phyloP scores from a whole-genome alignment of 768 basidiomycete genomes.

The Sarcomyxa edulis region DNA sequence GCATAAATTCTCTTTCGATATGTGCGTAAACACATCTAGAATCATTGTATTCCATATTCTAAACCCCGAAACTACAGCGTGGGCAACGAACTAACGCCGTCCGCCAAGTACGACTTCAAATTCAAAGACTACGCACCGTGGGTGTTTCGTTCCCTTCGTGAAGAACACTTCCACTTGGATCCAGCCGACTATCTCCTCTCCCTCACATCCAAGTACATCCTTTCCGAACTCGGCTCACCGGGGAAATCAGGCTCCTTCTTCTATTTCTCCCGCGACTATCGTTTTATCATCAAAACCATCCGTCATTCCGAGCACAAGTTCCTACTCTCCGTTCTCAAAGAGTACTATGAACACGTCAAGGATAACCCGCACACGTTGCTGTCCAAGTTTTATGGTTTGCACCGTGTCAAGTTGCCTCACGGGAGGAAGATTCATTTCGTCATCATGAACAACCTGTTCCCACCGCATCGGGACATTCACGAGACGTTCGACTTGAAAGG shows the following conservation, averaged over 20 bases:
- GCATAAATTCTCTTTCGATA: slow-evolving; percentile 97
- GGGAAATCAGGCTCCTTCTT: slow-evolving; percentile 99
- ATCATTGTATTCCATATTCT: slow-evolving; percentile 1
- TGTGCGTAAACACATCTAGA: slow-evolving; percentile 46
- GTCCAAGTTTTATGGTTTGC: slow-evolving; percentile 93
- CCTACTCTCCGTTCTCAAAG: slow-evolving; percentile 73
- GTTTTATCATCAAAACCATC: slow-evolving; percentile 99
- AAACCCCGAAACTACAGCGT: slow-evolving; percentile 41
- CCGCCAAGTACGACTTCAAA: slow-evolving; percentile 98
- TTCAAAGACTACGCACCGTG: slow-evolving; percentile 99
- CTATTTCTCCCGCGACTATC: slow-evolving; percentile 97
- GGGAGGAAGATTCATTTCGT: slow-evolving; percentile 98
- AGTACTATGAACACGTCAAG: slow-evolving; percentile 83
- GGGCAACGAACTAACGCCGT: slow-evolving; percentile 97
- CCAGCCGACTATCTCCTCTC: slow-evolving; percentile 97
- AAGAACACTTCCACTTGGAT: slow-evolving; percentile 92
- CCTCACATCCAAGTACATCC: slow-evolving; percentile 94
- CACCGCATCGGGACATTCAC: slow-evolving; percentile 94
- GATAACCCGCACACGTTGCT: slow-evolving; percentile 91
- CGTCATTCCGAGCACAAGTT: slow-evolving; percentile 93
- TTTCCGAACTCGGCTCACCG: slow-evolving; percentile 95
- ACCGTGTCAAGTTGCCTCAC: slow-evolving; percentile 92
- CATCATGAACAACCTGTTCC: slow-evolving; percentile 99
- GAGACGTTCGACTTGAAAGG: slow-evolving; percentile 98
- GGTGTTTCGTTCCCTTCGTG: slow-evolving; percentile 94